Base-by-base conservation (phyloP, 192 early-diverging fungal genomes). In the Diversispora epigaea region DNA sequence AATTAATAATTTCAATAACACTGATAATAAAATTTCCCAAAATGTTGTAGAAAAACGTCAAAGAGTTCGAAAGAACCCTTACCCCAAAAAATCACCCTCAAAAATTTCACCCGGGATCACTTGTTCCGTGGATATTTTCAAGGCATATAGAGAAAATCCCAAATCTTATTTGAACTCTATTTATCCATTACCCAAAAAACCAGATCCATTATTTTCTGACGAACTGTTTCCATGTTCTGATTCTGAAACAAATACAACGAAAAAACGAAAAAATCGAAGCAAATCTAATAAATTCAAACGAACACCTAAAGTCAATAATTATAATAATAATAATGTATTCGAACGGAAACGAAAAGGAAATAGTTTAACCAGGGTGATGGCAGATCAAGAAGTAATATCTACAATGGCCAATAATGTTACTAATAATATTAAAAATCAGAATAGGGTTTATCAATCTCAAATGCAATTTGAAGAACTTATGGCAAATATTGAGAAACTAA, bases 41-140 rank as follows among this genome's bases (percentile, higher is more conserved):
- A 63, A 39, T 0, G 9, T 64, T 17, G 5, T 40, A 3, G 62
- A 64, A n/a, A 64, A 64, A 64, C 41, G 40, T n/a, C 15, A 7
- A 41, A 64, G 62, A n/a, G n/a, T n/a, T 68, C 19, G 66, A 50
- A 68, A 68, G 17, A 68, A 68, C 49, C 66, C 66, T 32, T 68
- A 68, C 25, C 66, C 66, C 3, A 68, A 45, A 4, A 68, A 25
- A 25, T n/a, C 66, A 32, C 66, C 66, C 3, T 46, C 44, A 50
- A 68, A 68, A 68, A 21, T 46, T 14, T 68, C 66, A 32, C 44
- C 47, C 9, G 66, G 66, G 22, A 68, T 68, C 11, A 46, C 44
- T 15, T 14, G 46, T 11, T 49, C 46, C 10, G 45, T 50, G 2
- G 66, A 68, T 50, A 25, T 68, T 32, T 68, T 68, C 32, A 68